Evolutionary conservation across 306 rosid genomes (phyloP), one percentile per base, ranked within the genome.

Genomic region (Acmispon strigosus): DNA sequence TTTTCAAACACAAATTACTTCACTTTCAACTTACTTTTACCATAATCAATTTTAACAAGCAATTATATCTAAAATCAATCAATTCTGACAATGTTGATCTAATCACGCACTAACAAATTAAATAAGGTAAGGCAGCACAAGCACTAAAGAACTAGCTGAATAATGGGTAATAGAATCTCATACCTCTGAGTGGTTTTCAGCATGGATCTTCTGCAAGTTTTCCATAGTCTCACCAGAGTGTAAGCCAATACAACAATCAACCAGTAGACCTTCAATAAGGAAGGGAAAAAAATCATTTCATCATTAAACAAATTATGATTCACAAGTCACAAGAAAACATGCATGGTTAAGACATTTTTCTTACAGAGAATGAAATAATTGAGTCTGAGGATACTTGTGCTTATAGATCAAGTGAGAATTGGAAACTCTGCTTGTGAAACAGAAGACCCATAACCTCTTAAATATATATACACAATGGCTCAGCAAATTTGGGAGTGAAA

Each of bases 401-500:
- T 66, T 76, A 4, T 64, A 8, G 78, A 27, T 52, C 63, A 41
- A 65, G 52, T 45, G 65, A 79, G 41, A 48, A 13, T 70, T 66
- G 50, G 74, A 57, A 43, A 18, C 56, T 80, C 52, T 72, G 76
- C 72, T 73, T 71, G 78, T 76, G 92, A 80, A 70, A 72, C 82
- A 73, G 76, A 81, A 83, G 34, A 64, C 22, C 51, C 49, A 66
- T 53, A 80, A 78, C 78, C 64, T 81, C 89, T 80, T 84, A 91
- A 83, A 86, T 81, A 73, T 87, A 76, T 87, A 86, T 80, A 86
- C 51, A 0, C 22, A 18, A 16, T 62, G 64, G 17, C 37, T 29
- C 58, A 57, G 60, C 66, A 78, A 64, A 84, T 62, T 86, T 82
- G 80, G 4, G 77, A 86, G 95, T 92, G 82, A 83, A 84, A 79